A percentile compares a stretch with the other conserved stretches of the same genome.
Evolutionary conservation across 2,329 filamentous ascomycete species (phyloP).

Genomic region (Apiospora saccharicola): DNA sequence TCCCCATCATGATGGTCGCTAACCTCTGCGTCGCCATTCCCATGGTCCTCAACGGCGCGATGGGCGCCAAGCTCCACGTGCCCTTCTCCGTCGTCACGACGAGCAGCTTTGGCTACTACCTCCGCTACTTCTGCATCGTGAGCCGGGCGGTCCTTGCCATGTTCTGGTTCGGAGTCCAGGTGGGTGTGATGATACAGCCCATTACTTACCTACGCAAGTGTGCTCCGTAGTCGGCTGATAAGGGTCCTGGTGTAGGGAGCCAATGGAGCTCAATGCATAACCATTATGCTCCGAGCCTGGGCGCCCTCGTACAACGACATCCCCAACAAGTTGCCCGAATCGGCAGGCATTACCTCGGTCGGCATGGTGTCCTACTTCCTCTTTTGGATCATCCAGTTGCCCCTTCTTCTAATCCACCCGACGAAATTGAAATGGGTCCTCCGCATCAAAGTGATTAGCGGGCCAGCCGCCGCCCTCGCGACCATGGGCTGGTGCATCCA

Average conservation of each 20-base stretch:
- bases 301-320: constrained; percentile 64
- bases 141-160: constrained; percentile 53
- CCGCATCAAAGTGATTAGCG: constrained; percentile 55
- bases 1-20: constrained; percentile 60
- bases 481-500: constrained; percentile 70
- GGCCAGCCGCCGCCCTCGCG: constrained; percentile 67
- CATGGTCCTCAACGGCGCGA: constrained; percentile 57
- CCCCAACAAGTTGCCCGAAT: constrained; percentile 57
- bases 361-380: constrained; percentile 59
- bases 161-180: constrained; percentile 67
- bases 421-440: constrained; percentile 53
- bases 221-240: neutral
- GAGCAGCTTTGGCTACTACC: constrained; percentile 55
- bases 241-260: constrained; percentile 52
- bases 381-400: constrained; percentile 55
- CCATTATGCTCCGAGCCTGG: constrained; percentile 52
- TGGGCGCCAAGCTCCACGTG: constrained; percentile 54
- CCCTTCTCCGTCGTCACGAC: constrained; percentile 55
- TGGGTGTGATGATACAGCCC: constrained; percentile 23
- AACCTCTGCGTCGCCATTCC: constrained; percentile 64
- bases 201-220: neutral
- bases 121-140: constrained; percentile 49
- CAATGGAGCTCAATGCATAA: constrained; percentile 62
- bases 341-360: constrained; percentile 61
- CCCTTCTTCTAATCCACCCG: constrained; percentile 42